These are phyloP conservation scores for Candida insectorum DNA, from an alignment of 805 yeast genomes.

Conservation along the genomic window DNA sequence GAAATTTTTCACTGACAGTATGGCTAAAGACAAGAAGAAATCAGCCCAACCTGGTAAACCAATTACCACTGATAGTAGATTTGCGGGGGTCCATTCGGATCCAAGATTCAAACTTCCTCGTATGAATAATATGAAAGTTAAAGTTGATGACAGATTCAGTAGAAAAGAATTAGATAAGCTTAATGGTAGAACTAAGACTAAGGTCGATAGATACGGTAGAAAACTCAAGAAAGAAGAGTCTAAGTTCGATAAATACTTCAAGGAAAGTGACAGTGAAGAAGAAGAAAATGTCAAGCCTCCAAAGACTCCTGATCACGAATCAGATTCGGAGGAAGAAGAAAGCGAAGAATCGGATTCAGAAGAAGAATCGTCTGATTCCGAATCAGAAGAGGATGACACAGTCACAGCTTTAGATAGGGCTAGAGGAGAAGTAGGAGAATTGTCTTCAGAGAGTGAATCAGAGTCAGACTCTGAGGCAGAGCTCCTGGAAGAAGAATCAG, in stretches of 20 bases:
- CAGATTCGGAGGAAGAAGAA: constrained; percentile 14
- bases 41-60: constrained; percentile 17
- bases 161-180: constrained; percentile 58
- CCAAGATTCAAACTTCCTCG: constrained; percentile 83
- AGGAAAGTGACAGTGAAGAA: constrained; percentile 32
- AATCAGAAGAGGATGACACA: constrained; percentile 9
- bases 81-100: constrained; percentile 74
- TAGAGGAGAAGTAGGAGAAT: constrained; percentile 56
- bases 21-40: constrained; percentile 11
- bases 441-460: constrained; percentile 38
- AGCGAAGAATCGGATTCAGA: constrained; percentile 24
- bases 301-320: constrained; percentile 19
- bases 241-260: constrained; percentile 65
- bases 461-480: constrained; percentile 47
- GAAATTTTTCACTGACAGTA: constrained; percentile 1
- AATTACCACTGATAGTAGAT: constrained; percentile 67
- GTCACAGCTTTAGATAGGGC: constrained; percentile 48
- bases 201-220: constrained; percentile 87
- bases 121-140: constrained; percentile 64
- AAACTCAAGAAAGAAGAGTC: constrained; percentile 46
- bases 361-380: constrained; percentile 23
- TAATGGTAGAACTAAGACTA: constrained; percentile 52
- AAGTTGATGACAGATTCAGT: constrained; percentile 80
- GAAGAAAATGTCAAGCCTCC: constrained; percentile 18
- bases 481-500: constrained; percentile 45